phyloP scores from a whole-genome alignment of 129 eudicot genomes.

The Flaveria trinervia region DNA sequence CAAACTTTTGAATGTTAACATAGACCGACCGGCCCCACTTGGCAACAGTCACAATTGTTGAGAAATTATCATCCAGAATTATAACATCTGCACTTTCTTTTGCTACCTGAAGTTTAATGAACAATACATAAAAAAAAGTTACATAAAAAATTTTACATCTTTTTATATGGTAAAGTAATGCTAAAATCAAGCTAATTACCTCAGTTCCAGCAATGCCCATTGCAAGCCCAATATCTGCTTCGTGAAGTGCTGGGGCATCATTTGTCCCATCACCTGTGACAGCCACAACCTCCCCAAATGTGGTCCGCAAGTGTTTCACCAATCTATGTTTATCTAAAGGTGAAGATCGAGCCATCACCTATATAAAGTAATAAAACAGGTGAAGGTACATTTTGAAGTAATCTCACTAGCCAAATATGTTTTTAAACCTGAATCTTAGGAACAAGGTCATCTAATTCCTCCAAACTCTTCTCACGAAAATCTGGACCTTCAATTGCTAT shows the following conservation, averaged over 20 bases:
- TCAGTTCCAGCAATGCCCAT: slow-evolving; percentile 99
- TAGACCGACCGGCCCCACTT: slow-evolving; percentile 98
- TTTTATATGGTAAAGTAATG: background rate
- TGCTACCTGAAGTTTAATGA: slow-evolving; percentile 64
- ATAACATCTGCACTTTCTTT: slow-evolving; percentile 99
- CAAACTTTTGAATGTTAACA: slow-evolving; percentile 90
- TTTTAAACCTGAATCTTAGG: slow-evolving; percentile 80
- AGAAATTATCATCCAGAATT: slow-evolving; percentile 94
- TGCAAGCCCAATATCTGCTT: slow-evolving; percentile 99
- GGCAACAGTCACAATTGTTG: slow-evolving; percentile 94
- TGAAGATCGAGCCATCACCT: slow-evolving; percentile 99
- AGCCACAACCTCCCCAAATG: slow-evolving; percentile 93
- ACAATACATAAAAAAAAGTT: background rate
- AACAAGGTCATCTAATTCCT: slow-evolving; percentile 67
- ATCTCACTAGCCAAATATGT: background rate
- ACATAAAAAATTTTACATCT: background rate
- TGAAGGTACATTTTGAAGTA: background rate
- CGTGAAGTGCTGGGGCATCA: slow-evolving; percentile 99
- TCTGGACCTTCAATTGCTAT: slow-evolving; percentile 96
- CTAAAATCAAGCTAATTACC: slow-evolving; percentile 40
- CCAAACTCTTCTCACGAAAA: slow-evolving; percentile 77
- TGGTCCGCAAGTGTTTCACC: slow-evolving; percentile 90
- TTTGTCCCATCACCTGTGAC: slow-evolving; percentile 99
- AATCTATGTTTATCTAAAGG: slow-evolving; percentile 92
- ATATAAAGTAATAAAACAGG: background rate